phyloP scores from a whole-genome alignment of 805 yeast species.

The Hanseniaspora hatyaiensis region DNA sequence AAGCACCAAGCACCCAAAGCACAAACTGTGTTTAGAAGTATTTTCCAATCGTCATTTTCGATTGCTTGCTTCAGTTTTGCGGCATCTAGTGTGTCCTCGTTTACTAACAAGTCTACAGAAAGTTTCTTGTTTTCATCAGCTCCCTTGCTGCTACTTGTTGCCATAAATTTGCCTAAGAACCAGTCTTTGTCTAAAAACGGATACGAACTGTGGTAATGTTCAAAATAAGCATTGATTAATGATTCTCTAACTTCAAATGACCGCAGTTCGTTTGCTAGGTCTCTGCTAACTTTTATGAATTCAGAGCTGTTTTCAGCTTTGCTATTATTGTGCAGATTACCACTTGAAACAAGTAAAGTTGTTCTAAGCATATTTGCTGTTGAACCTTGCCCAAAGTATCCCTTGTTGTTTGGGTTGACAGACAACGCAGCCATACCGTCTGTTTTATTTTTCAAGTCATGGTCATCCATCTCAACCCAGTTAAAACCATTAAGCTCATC shows the following conservation, averaged over 20 bases:
- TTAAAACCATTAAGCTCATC: conserved; percentile 44
- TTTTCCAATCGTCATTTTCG: conserved; percentile 33
- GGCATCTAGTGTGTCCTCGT: conserved; percentile 33
- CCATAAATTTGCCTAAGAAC: conserved; percentile 33
- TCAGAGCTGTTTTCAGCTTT: conserved; percentile 18
- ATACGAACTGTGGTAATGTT: conserved; percentile 47
- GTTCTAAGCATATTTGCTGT: conserved; percentile 41
- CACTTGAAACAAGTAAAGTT: conserved; percentile 21
- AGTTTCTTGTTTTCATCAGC: background rate
- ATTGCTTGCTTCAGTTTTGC: conserved; percentile 31
- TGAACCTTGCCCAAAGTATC: conserved; percentile 57
- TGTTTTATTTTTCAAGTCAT: conserved; percentile 21
- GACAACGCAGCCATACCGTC: conserved; percentile 62
- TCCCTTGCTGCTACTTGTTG: background rate
- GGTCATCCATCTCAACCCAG: conserved; percentile 46
- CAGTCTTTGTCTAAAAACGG: conserved; percentile 50
- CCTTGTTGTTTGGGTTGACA: conserved; percentile 40
- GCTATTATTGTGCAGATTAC: conserved; percentile 18
- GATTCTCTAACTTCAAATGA: conserved; percentile 26
- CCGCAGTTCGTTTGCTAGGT: conserved; percentile 8
- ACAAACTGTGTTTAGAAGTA: conserved; percentile 44
- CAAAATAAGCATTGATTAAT: conserved; percentile 42
- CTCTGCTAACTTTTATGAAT: conserved; percentile 3
- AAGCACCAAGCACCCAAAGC: conserved; percentile 63
- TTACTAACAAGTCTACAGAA: conserved; percentile 19